These are phyloP conservation scores for Saussurea involucrata DNA, from an alignment of 129 eudicot genomes.

Conservation along the genomic window DNA sequence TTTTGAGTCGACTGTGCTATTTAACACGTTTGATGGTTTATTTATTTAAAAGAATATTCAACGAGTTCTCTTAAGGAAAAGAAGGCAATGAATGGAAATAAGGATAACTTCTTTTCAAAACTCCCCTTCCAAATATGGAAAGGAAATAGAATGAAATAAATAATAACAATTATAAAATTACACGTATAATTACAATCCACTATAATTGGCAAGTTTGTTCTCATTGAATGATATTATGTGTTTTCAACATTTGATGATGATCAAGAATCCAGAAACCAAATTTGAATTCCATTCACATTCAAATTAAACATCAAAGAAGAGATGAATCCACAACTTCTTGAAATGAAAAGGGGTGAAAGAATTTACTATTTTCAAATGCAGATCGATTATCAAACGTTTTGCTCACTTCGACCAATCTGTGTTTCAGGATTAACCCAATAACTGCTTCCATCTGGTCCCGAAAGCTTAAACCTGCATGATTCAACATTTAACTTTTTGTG, in stretches of 20 bases:
- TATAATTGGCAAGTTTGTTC: neutral
- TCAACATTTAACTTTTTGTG: neutral
- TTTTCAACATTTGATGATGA: neutral
- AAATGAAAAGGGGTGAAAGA: constrained; percentile 22
- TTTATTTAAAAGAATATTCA: no score
- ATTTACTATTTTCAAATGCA: constrained; percentile 19
- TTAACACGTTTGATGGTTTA: no score
- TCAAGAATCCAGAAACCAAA: neutral
- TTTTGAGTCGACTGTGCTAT: no score
- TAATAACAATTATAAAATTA: no score
- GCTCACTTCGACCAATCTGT: constrained; percentile 62
- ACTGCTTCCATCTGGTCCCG: constrained; percentile 79
- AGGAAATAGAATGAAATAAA: no score
- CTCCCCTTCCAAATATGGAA: no score
- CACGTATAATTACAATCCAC: no score
- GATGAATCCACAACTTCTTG: constrained; percentile 6
- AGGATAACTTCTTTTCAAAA: no score
- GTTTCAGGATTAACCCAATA: constrained; percentile 67
- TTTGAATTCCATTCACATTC: constrained; percentile 1
- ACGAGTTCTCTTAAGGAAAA: no score
- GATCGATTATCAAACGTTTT: constrained; percentile 40
- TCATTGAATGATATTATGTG: neutral
- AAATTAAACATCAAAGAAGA: constrained; percentile 4
- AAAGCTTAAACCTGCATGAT: constrained; percentile 61
- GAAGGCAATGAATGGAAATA: no score